Conservation (phyloP, 257 asterid species). For the Haberlea rhodopensis region DNA sequence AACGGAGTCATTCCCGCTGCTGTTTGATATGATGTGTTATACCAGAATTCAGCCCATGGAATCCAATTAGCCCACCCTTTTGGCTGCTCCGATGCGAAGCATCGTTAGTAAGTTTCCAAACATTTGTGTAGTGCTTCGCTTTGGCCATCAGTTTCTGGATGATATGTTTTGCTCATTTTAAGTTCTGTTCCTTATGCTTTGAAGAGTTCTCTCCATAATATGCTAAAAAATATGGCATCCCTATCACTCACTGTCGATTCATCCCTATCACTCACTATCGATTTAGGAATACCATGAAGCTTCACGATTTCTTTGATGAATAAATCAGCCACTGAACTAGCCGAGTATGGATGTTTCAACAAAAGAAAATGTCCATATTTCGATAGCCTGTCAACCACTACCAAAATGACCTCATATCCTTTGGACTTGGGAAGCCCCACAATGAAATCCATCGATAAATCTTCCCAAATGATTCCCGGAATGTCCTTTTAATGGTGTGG, state of each 20-base stretch:
- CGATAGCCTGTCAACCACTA: neutral
- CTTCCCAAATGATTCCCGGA: neutral
- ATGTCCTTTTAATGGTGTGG: too few species aligned
- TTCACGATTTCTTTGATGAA: neutral
- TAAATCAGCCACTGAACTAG: neutral
- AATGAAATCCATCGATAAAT: neutral
- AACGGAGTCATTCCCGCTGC: too few species aligned
- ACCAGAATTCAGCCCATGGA: slow-evolving; percentile 9
- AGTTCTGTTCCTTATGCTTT: neutral
- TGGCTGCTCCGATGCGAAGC: neutral
- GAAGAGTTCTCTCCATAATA: slow-evolving; percentile 4
- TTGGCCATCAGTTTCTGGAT: neutral
- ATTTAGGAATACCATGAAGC: neutral
- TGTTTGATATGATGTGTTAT: neutral
- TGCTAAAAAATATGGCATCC: neutral
- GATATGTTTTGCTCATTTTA: neutral
- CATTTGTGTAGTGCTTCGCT: neutral
- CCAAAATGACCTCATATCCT: neutral
- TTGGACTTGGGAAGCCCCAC: neutral
- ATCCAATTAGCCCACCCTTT: neutral
- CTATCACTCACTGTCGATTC: neutral
- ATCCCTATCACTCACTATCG: too few species aligned
- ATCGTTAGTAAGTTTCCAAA: neutral
- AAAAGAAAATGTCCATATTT: too few species aligned
- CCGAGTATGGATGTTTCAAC: neutral